Evolutionary conservation across 768 basidiomycete species (phyloP).

Genomic region (Rhizopogon salebrosus): DNA sequence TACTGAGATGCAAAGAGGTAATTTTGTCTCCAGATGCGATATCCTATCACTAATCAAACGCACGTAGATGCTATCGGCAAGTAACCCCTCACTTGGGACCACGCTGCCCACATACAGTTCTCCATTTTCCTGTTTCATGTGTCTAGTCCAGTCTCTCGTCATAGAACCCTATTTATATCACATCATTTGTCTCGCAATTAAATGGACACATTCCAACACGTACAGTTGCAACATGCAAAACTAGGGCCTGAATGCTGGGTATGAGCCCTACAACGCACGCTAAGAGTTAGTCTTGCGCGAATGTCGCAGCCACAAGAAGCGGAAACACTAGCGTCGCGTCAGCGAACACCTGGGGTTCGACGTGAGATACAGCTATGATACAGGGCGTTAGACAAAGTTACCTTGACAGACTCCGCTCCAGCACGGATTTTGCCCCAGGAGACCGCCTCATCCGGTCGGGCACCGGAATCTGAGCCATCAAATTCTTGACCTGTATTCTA

Average conservation of each 20-base stretch:
- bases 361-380: conserved; percentile 4
- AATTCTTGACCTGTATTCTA: conserved; percentile 99
- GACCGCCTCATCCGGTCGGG: conserved; percentile 94
- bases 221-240: not conserved
- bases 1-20: conserved; percentile 56
- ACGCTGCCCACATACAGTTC: not conserved
- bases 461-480: conserved; percentile 96
- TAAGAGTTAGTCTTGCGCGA: conserved; percentile 44
- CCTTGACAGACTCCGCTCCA: conserved; percentile 80
- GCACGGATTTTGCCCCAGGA: conserved; percentile 98
- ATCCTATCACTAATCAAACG: not conserved
- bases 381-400: conserved; percentile 18
- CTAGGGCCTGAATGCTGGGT: not conserved
- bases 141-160: not conserved
- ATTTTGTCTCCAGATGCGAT: not conserved
- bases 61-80: not conserved
- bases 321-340: conserved; percentile 97
- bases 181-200: not conserved
- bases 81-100: not conserved
- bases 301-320: conserved; percentile 91
- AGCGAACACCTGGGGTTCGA: conserved; percentile 61
- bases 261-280: not conserved
- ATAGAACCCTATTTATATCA: conserved; percentile 2
- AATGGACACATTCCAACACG: not conserved
- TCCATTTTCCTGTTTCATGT: not conserved